phyloP scores from a whole-genome alignment of 176 grass and related monocot species.

The Olyra latifolia region DNA sequence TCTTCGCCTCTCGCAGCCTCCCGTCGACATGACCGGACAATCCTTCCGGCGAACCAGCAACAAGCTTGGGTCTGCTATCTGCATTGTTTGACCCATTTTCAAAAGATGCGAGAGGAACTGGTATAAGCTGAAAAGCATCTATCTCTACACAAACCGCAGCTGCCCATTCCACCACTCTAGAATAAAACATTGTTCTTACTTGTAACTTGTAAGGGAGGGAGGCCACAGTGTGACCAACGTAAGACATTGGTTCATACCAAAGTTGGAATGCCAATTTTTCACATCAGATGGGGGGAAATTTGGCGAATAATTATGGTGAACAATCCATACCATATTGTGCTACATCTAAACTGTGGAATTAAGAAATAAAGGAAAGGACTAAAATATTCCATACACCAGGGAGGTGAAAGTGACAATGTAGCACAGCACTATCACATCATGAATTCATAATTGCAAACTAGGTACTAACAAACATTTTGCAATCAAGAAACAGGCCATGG shows the following conservation, averaged over 20 bases:
- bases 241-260: not conserved
- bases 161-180: not conserved
- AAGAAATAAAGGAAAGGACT: not conserved
- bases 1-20: constrained; percentile 59
- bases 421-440: constrained; percentile 21
- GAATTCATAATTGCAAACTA: not conserved
- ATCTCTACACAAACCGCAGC: not conserved
- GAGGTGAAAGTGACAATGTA: constrained; percentile 11
- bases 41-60: constrained; percentile 84
- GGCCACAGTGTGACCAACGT: not conserved
- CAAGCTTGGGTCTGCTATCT: constrained; percentile 96
- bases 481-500: constrained; percentile 23
- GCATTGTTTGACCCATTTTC: constrained; percentile 39
- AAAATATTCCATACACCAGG: not conserved
- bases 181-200: not conserved
- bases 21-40: constrained; percentile 90
- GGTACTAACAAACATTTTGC: constrained; percentile 28
- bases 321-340: not conserved
- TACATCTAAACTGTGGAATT: not conserved
- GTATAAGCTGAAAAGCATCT: not conserved
- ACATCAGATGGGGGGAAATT: not conserved
- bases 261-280: not conserved
- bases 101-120: not conserved
- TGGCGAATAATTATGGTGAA: not conserved
- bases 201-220: not conserved